phyloP scores from a whole-genome alignment of 1,284 basidiomycete genomes.

The Takashimella koratensis region DNA sequence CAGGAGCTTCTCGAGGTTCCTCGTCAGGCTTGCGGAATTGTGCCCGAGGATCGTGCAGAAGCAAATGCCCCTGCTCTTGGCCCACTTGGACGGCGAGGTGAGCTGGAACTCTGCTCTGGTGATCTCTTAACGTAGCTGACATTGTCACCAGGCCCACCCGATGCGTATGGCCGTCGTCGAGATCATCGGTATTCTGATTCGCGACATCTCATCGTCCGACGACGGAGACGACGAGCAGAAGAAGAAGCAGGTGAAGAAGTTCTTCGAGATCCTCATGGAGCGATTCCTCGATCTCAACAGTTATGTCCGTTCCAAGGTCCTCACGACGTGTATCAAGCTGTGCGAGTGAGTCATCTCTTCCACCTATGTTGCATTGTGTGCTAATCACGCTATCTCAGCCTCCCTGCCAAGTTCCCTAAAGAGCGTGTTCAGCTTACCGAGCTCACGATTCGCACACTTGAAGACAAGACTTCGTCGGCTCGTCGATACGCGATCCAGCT shows the following conservation, averaged over 20 bases:
- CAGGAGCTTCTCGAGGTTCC: conserved; percentile 77
- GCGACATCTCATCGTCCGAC: conserved; percentile 64
- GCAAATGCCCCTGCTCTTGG: conserved; percentile 78
- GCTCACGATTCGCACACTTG: conserved; percentile 71
- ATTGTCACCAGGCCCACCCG: conserved; percentile 68
- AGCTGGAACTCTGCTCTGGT: conserved; percentile 15
- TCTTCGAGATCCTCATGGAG: conserved; percentile 80
- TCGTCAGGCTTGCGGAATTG: conserved; percentile 75
- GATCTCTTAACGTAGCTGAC: background rate
- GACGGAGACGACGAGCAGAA: conserved; percentile 60
- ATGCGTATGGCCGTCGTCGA: conserved; percentile 93
- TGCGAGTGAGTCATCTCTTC: conserved; percentile 54
- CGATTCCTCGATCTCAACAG: conserved; percentile 84
- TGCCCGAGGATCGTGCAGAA: conserved; percentile 83
- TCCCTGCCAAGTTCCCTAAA: conserved; percentile 80
- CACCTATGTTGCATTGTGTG: background rate
- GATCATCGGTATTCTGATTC: conserved; percentile 74
- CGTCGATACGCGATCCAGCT: conserved; percentile 79
- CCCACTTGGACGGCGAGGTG: conserved; percentile 89
- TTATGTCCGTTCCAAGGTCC: conserved; percentile 86
- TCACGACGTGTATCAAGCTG: conserved; percentile 68
- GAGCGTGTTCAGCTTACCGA: conserved; percentile 73
- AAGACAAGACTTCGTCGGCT: conserved; percentile 87
- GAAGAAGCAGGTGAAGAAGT: conserved; percentile 75
- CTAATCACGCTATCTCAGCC: conserved; percentile 48